Percentiles rank a stretch among this genome's conserved stretches.
phyloP scores from a whole-genome alignment of 176 grass and related monocot species.

The Areca catechu region DNA sequence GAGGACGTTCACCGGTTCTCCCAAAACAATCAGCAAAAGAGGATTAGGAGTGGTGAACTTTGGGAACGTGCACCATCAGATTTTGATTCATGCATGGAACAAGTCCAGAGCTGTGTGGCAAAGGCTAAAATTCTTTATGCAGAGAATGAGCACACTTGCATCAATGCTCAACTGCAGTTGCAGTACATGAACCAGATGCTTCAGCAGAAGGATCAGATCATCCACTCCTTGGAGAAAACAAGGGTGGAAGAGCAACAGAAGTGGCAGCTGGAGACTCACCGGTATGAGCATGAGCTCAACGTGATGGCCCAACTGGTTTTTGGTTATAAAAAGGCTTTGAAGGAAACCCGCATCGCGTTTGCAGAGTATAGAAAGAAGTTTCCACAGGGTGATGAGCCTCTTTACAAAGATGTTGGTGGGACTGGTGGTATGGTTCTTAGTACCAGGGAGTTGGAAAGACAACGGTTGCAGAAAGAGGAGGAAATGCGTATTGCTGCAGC shows the following conservation, averaged over 20 bases:
- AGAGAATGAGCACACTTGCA: constrained; percentile 46
- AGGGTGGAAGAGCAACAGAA: constrained; percentile 55
- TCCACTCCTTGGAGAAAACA: constrained; percentile 44
- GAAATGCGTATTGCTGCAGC: constrained; percentile 12
- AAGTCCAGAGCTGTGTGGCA: constrained; percentile 24
- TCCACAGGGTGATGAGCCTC: constrained; percentile 36
- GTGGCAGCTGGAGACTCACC: constrained; percentile 44
- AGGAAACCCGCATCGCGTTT: constrained; percentile 33
- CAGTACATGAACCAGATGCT: constrained; percentile 29
- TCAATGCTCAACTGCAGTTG: constrained; percentile 38
- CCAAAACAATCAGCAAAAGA: constrained; percentile 48
- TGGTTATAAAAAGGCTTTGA: constrained; percentile 51
- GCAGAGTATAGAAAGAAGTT: constrained; percentile 54
- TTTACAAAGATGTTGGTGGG: constrained; percentile 40
- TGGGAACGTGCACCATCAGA: constrained; percentile 26
- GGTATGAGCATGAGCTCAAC: constrained; percentile 66
- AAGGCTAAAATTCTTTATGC: constrained; percentile 41
- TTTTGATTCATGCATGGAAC: constrained; percentile 31
- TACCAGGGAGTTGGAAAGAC: constrained; percentile 53
- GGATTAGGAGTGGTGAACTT: constrained; percentile 23
- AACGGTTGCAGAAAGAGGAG: constrained; percentile 33
- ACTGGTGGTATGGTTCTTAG: constrained; percentile 63
- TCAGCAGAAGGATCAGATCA: constrained; percentile 49
- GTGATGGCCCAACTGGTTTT: constrained; percentile 49
- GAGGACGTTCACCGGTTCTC: constrained; percentile 36